A percentile compares a stretch with the other conserved stretches of the same genome.
Conservation (phyloP, 495 filamentous ascomycete genomes). For the Tuber microsphaerosporum region DNA sequence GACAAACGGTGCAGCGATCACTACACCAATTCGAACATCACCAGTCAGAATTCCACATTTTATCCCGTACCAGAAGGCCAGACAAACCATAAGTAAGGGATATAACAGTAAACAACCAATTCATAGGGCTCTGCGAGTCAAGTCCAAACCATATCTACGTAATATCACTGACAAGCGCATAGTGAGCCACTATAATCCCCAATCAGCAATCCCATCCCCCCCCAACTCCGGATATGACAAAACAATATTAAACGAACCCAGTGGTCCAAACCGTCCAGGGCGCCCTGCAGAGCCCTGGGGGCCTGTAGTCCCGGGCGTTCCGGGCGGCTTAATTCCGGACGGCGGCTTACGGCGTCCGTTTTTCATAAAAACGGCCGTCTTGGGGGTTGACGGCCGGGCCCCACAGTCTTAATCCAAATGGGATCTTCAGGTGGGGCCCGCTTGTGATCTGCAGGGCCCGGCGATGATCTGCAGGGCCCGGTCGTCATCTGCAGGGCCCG, state of each 20-base stretch:
- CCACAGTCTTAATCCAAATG: too few species aligned
- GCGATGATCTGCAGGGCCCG: too few species aligned
- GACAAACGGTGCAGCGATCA: slow-evolving; percentile 60
- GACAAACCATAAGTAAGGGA: slow-evolving; percentile 63
- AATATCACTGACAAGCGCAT: slow-evolving; percentile 72
- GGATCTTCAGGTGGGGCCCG: too few species aligned
- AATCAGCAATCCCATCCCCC: slow-evolving; percentile 1
- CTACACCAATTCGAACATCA: not conserved
- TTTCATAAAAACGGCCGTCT: too few species aligned
- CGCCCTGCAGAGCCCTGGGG: too few species aligned
- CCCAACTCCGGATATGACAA: not conserved
- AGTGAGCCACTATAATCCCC: slow-evolving; percentile 65
- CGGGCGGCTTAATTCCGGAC: too few species aligned
- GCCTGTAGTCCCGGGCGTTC: too few species aligned
- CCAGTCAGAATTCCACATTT: not conserved
- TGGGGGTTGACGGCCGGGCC: too few species aligned
- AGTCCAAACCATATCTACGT: slow-evolving; percentile 64
- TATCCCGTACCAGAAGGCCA: not conserved
- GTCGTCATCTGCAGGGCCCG: too few species aligned
- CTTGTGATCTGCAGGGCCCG: too few species aligned
- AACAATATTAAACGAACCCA: slow-evolving; percentile 56
- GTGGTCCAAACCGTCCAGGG: too few species aligned
- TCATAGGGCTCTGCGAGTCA: slow-evolving; percentile 68
- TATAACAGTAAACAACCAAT: slow-evolving; percentile 85
- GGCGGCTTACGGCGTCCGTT: too few species aligned